Evolutionary conservation across 257 asterid genomes (phyloP), one percentile per base, ranked within the genome.

Genomic region (Gentiana straminea): DNA sequence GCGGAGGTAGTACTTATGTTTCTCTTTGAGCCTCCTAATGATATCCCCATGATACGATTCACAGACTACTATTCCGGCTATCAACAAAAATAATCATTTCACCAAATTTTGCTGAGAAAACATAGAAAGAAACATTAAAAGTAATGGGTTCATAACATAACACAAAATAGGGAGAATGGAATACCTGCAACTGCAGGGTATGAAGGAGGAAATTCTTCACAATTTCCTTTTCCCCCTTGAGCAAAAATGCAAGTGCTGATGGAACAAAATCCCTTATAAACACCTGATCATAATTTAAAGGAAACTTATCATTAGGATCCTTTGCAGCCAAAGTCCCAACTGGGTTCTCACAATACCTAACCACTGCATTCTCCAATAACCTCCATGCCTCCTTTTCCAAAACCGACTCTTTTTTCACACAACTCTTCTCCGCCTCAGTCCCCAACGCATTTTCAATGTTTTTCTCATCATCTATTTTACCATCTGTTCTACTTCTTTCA

Each of bases 261-360:
- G 98, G 96, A 54, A 87, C 24, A 55, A 91, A 91, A 66, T 91
- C 98, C 67, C 98, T 66, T 13, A 91, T 84, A 67, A 91, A 91
- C 51, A 91, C 96, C 75, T 91, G 98, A 76, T 91, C 98, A 64
- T 91, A 86, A 68, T 91, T 91, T 35, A 91, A 81, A 0, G 95
- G 98, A 66, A 61, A 3, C 65, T 83, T 79, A 47, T 88, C 97
- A 61, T 82, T 85, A 13, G 91, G 97, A 77, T 85, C 94, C 64
- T 77, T 77, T 1, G 97, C 97, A 13, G 97, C 97, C 70, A 88
- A 57, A 2, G 95, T 88, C 12, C 98, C 98, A 35, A 91, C 77
- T 13, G 98, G 96, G 43, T 87, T 84, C 34, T 82, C 89, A 58
- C 97, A 85, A 63, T 88, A 88, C 7, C 80, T 68, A 54, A 88